These are phyloP conservation scores for Pseudogymnoascus sp. DNA, from an alignment of 2,329 filamentous ascomycete genomes.

Conservation along the genomic window DNA sequence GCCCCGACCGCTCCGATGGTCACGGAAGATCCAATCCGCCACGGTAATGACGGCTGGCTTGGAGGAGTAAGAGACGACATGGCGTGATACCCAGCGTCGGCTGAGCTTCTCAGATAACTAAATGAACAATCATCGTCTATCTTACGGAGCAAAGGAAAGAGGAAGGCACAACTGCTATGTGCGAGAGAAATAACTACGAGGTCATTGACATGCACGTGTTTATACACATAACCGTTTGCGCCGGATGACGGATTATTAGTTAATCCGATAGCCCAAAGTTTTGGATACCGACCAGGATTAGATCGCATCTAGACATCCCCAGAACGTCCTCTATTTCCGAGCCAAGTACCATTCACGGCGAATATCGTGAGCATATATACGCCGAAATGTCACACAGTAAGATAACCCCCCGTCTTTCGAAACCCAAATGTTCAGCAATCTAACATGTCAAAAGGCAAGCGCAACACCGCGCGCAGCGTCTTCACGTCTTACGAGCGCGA, in stretches of 20 bases:
- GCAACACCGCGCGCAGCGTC: constrained; percentile 85
- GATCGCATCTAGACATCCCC: neutral
- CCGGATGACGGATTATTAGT: neutral
- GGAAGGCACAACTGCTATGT: neutral
- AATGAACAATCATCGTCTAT: neutral
- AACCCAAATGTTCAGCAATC: neutral
- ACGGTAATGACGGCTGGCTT: constrained; percentile 52
- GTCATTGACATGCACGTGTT: constrained; percentile 1
- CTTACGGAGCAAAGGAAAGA: neutral
- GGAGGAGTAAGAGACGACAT: constrained; percentile 7
- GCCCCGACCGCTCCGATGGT: constrained; percentile 68
- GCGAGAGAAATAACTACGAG: neutral
- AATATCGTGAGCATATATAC: neutral
- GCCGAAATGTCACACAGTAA: constrained; percentile 45
- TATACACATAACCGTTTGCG: neutral
- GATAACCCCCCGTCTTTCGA: constrained; percentile 11
- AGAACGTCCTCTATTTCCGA: neutral
- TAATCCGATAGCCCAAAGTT: neutral
- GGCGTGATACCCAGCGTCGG: neutral
- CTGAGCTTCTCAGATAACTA: neutral
- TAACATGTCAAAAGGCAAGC: constrained; percentile 50
- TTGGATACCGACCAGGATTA: neutral
- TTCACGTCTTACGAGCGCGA: constrained; percentile 89
- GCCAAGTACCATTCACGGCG: neutral
- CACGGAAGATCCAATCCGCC: constrained; percentile 65